Conservation (phyloP, 2,329 filamentous ascomycete genomes). For the Ascochyta fabae region DNA sequence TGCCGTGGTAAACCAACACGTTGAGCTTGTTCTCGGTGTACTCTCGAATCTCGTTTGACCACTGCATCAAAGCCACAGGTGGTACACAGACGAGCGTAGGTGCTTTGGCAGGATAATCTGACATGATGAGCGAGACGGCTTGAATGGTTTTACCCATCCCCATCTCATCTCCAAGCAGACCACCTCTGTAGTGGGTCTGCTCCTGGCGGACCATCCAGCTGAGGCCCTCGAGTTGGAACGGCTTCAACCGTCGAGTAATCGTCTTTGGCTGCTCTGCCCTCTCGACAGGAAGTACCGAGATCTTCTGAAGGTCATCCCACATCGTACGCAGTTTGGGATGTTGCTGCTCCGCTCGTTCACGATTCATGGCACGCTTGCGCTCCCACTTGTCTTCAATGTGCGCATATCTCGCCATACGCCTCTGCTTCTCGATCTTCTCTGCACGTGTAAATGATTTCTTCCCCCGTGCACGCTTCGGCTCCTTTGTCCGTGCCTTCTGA, state of each 20-base stretch:
- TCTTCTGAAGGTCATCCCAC: constrained; percentile 78
- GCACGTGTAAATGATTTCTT: constrained; percentile 38
- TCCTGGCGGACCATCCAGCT: constrained; percentile 96
- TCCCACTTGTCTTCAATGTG: constrained; percentile 50
- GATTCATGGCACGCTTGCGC: constrained; percentile 58
- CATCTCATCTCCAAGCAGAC: constrained; percentile 96
- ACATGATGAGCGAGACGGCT: constrained; percentile 97
- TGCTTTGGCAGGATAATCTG: constrained; percentile 83
- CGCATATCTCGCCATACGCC: constrained; percentile 34
- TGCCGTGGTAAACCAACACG: constrained; percentile 88
- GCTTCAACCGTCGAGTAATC: constrained; percentile 85
- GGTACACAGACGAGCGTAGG: constrained; percentile 90
- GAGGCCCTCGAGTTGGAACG: constrained; percentile 91
- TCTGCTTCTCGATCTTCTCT: constrained; percentile 29
- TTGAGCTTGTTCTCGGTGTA: constrained; percentile 90
- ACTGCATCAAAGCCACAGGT: constrained; percentile 94
- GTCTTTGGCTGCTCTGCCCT: constrained; percentile 73
- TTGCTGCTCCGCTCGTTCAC: constrained; percentile 71
- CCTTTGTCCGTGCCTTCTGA: constrained; percentile 21
- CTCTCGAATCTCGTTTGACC: constrained; percentile 66
- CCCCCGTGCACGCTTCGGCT: constrained; percentile 19
- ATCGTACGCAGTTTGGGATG: constrained; percentile 83
- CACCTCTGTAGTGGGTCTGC: constrained; percentile 81
- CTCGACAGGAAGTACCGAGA: constrained; percentile 69
- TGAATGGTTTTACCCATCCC: constrained; percentile 99